Base-by-base conservation (phyloP, 495 filamentous ascomycete species). In the Penicillium nucicola region DNA sequence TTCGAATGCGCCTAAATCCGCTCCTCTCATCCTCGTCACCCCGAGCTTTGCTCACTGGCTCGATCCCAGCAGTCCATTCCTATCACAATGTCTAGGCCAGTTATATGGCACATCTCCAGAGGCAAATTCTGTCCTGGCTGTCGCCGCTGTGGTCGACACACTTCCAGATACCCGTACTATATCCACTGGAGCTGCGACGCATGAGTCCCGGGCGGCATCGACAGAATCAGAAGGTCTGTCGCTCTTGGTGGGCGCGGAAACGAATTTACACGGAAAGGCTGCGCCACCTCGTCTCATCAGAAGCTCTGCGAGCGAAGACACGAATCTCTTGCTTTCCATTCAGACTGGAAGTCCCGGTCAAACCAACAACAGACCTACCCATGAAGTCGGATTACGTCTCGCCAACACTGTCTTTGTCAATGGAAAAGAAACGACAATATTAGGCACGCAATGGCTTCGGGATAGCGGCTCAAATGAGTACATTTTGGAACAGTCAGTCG, bases 361-460 rank as follows among this genome's bases (percentile, higher is more conserved):
- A 37, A 25, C 18, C 20, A 28, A 31, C 25, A 19, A 32, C 15
- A 32, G 37, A 18, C 8, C 45, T 9, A 23, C 57, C 1, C 57
- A 74, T 38, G 64, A 74, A 23, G 50, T 77, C 34, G 71, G 73
- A 37, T 30, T 89, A 15, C 88, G 87, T 7, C 74, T 91, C 20
- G 85, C 89, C 48, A 89, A 90, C 56, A 93, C 89, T 0, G 58
- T 91, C 11, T 93, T 92, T 58, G 68, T 79, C 38, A 92, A 83
- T 55, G 88, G 87, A 22, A 80, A 69, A 34, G 72, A 77, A 28
- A 79, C 82, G 14, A 87, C 85, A 3, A 69, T 91, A 11, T 65
- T 78, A 19, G 73, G 73, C 11, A 81, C 78, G 52, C 72, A 60
- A 30, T 91, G 86, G 86, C 33, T 49, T 50, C 52, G 61, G 43